Percentiles rank a stretch among this genome's conserved stretches.
Evolutionary conservation across 2,329 filamentous ascomycete genomes (phyloP).

Genomic region (Penicillium sp.): DNA sequence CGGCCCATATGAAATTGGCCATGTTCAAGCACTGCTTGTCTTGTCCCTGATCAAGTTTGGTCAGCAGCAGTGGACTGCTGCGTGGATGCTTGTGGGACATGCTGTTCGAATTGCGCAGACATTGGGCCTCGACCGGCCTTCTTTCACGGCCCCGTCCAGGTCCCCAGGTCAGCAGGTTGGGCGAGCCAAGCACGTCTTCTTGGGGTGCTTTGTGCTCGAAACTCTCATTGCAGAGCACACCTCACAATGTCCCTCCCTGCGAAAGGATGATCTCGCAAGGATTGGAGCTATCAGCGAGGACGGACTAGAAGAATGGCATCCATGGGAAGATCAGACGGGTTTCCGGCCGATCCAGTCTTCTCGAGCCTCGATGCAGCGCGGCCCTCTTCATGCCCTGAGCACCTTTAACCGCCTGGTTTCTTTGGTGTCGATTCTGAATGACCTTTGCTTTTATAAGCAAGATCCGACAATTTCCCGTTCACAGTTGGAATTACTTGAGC

Average conservation of each 20-base stretch:
- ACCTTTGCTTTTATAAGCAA: slow-evolving; percentile 32
- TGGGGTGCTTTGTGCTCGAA: slow-evolving; percentile 58
- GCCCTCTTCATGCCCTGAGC: slow-evolving; percentile 51
- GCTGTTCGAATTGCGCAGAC: slow-evolving; percentile 56
- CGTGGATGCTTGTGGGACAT: slow-evolving; percentile 66
- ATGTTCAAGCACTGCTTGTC: slow-evolving; percentile 59
- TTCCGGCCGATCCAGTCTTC: slow-evolving; percentile 30
- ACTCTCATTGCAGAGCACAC: slow-evolving; percentile 52
- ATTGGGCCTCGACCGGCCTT: slow-evolving; percentile 41
- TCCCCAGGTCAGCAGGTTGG: slow-evolving; percentile 35
- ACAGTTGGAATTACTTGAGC: slow-evolving; percentile 32
- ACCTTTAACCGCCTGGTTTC: slow-evolving; percentile 55
- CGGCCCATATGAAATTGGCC: slow-evolving; percentile 50
- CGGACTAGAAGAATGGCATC: slow-evolving; percentile 72
- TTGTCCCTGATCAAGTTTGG: slow-evolving; percentile 66
- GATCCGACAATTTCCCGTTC: slow-evolving; percentile 23
- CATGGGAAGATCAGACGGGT: slow-evolving; percentile 60
- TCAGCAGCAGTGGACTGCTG: slow-evolving; percentile 56
- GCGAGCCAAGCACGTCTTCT: slow-evolving; percentile 47
- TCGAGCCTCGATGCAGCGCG: slow-evolving; percentile 34
- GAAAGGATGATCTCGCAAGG: slow-evolving; percentile 52
- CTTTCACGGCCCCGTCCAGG: slow-evolving; percentile 51
- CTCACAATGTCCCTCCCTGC: slow-evolving; percentile 48
- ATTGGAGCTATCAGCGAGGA: slow-evolving; percentile 61
- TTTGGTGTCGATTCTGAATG: slow-evolving; percentile 38